A percentile compares a stretch with the other conserved stretches of the same genome.
These are phyloP conservation scores for Pecoramyces ruminantium DNA, from an alignment of 192 early-diverging fungal genomes.

Conservation along the genomic window DNA sequence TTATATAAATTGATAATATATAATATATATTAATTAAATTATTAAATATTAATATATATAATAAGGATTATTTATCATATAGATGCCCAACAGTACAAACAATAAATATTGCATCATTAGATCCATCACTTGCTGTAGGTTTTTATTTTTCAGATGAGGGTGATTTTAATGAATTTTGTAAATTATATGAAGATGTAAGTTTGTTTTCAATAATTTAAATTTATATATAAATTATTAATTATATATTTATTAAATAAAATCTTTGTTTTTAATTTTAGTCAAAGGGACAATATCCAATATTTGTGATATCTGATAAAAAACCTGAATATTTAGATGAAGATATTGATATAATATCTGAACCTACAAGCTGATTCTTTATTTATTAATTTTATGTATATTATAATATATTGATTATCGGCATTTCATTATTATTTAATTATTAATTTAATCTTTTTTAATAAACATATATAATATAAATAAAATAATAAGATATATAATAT, in stretches of 20 bases:
- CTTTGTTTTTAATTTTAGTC: background rate
- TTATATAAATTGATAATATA: background rate
- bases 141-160: constrained; percentile 50
- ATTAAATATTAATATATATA: too few species aligned
- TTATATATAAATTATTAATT: too few species aligned
- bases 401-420: too few species aligned
- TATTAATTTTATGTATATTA: too few species aligned
- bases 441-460: too few species aligned
- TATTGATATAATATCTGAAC: background rate
- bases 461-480: too few species aligned
- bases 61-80: constrained; percentile 59
- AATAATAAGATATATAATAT: too few species aligned
- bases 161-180: constrained; percentile 45
- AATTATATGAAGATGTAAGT: constrained; percentile 23
- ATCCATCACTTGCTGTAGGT: constrained; percentile 86
- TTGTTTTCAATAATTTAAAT: too few species aligned
- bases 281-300: background rate
- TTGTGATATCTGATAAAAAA: background rate
- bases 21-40: constrained; percentile 3
- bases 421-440: too few species aligned
- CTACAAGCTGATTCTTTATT: too few species aligned
- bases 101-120: constrained; percentile 56
- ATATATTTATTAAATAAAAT: too few species aligned
- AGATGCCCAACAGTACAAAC: constrained; percentile 61
- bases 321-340: background rate